Evolutionary conservation across 257 asterid species (phyloP).

Genomic region (Lycium barbarum): DNA sequence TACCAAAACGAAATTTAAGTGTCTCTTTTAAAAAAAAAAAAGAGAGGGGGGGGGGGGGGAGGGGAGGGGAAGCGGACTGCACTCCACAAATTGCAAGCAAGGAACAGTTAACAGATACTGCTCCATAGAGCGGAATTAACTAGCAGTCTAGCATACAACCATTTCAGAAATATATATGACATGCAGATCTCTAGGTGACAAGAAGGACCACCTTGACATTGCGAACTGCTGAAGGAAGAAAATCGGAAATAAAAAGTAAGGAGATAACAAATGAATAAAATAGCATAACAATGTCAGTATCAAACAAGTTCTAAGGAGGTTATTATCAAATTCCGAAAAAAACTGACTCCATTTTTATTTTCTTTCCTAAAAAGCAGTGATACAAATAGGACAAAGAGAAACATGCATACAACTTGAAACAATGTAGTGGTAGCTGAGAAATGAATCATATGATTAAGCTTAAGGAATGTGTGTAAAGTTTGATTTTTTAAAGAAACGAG

Average conservation of each 20-base stretch:
- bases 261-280: not conserved
- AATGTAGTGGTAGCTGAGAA: not conserved
- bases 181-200: not conserved
- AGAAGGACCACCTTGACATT: not conserved
- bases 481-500: not conserved
- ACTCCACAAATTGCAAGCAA: not conserved
- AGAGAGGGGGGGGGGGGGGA: too few species aligned
- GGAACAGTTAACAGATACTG: not conserved
- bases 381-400: not conserved
- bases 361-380: not conserved
- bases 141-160: not conserved
- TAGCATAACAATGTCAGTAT: not conserved
- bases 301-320: not conserved
- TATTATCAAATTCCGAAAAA: too few species aligned
- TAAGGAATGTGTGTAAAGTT: not conserved
- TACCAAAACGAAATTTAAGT: too few species aligned
- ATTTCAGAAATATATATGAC: too few species aligned
- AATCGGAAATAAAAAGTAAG: not conserved
- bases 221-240: not conserved
- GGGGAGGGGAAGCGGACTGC: too few species aligned
- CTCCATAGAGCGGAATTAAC: not conserved
- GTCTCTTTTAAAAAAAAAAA: too few species aligned
- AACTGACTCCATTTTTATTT: not conserved
- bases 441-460: not conserved
- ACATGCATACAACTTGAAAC: not conserved